Evolutionary conservation across 2,329 filamentous ascomycete species (phyloP), one percentile per base, ranked within the genome.

Genomic region (Fusarium sp.): DNA sequence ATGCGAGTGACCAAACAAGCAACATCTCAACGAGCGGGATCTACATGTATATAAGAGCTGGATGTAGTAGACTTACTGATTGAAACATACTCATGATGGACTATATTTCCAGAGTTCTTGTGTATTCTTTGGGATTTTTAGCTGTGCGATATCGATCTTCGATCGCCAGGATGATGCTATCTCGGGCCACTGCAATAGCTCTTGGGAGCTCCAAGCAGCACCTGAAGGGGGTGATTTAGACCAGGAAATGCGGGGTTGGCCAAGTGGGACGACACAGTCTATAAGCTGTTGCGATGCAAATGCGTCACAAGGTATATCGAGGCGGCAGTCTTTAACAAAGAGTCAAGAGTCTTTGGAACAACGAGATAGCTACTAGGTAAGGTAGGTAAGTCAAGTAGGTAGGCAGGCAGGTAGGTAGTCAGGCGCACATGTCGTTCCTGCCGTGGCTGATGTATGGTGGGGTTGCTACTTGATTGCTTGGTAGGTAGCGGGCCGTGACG

Each of bases 51-150:
- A 43, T 33, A 8, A 23, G 48, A 40, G 51, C 25, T 29, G 23
- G 35, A 47, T 36, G 20, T 21, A 11, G 36, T 46, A 15, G 17
- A 25, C 58, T 58, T 63, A 77, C 75, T 66, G 73, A 70, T 57
- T 76, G 74, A 47, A 77, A 77, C 76, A 77, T 76, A 60, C 40
- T 61, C 65, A 42, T 53, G 15, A 14, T 20, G 46, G 36, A 46
- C 27, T 42, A 46, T 41, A 15, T 48, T 49, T 17, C 8, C 6
- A 29, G 18, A 33, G 6, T 6, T 21, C 21, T 23, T 23, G n/a
- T 18, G 15, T 15, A 17, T 25, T n/a, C 5, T 31, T 9, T 33
- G 20, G 33, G 5, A 35, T 20, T 23, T 42, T 15, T 13, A 14
- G 17, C 9, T 33, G 37, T 37, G 56, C 25, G 50, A 54, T 36